A percentile compares a stretch with the other conserved stretches of the same genome.
Evolutionary conservation across 2,329 filamentous ascomycete genomes (phyloP).

Genomic region (Remersonia thermophila): DNA sequence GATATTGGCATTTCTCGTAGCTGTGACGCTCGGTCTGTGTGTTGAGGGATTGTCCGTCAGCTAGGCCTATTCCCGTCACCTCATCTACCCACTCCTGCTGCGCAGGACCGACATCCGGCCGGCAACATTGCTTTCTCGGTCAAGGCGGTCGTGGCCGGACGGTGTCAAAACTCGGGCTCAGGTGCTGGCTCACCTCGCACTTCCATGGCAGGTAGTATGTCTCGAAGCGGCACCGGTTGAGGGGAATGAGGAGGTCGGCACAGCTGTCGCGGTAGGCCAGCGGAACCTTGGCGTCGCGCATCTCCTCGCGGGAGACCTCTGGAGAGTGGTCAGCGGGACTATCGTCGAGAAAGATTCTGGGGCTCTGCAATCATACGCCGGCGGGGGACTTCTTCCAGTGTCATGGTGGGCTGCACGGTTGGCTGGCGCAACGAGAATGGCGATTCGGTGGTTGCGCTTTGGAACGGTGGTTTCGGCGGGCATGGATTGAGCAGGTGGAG

Average conservation of each 20-base stretch:
- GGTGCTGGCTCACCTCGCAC: conserved; percentile 57
- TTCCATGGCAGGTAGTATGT: conserved; percentile 96
- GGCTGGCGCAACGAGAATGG: no score
- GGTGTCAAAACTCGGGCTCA: no score
- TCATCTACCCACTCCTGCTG: background rate
- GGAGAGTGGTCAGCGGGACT: conserved; percentile 11
- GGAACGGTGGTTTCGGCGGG: no score
- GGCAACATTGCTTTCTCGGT: background rate
- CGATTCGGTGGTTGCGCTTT: no score
- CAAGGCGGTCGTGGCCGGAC: no score
- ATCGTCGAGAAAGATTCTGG: background rate
- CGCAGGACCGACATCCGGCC: no score
- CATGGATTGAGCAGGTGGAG: no score
- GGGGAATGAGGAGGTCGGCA: conserved; percentile 83
- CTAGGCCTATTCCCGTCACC: conserved; percentile 4
- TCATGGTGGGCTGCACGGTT: no score
- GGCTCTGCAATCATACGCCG: conserved; percentile 11
- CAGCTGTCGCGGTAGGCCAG: conserved; percentile 91
- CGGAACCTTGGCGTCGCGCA: conserved; percentile 81
- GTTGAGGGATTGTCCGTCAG: no score
- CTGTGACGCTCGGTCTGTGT: conserved; percentile 82
- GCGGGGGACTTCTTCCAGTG: conserved; percentile 3
- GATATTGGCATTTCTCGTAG: conserved; percentile 99
- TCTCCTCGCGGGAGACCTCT: conserved; percentile 80
- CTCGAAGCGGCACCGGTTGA: conserved; percentile 87